Base-by-base conservation (phyloP, 192 early-diverging fungal species). In the Chytriomyces sp. region DNA sequence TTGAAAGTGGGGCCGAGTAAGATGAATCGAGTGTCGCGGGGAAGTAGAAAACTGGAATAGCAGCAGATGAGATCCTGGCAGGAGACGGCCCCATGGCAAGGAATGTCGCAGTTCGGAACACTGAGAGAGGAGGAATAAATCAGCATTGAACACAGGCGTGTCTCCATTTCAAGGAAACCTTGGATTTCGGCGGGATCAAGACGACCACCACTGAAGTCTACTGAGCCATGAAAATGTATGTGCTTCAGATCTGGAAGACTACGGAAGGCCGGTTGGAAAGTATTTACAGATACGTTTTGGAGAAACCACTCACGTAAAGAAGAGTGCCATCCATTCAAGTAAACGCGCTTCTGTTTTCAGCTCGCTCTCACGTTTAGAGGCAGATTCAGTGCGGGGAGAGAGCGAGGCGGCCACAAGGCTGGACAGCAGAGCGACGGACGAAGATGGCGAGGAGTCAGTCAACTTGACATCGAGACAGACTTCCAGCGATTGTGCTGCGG, bases 41-140 rank as follows among this genome's bases (percentile, higher is more conserved):
- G 35, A 75, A 18, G 63, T 75, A 75, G 66, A 66, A 75, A 18
- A 75, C 73, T 11, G 73, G 73, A 20, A 75, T 75, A n/a, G 73
- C 61, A 26, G 63, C 16, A 16, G 73, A 75, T 26, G 73, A 24
- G 63, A 75, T 75, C 11, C 61, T 43, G 26, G 44, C 61, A 20
- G 73, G 73, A 50, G 11, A 24, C 7, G 73, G 73, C 0, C 73
- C 73, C 73, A 75, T 75, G 63, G 50, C 53, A 7, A 75, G 20
- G 50, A 75, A 75, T 7, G 73, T 65, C 6, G 73, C 73, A 35
- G 64, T 66, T 45, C 73, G 35, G 45, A 48, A 75, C 5, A 75
- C 73, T 75, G 13, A 10, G 61, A 44, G 16, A 47, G n/a, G n/a
- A 11, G 13, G 67, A 20, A 11, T 8, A 68, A 47, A 2, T n/a